Evolutionary conservation across 208 protist species (phyloP), one percentile per base, ranked within the genome.

Genomic region (Crithidia fasciculata): DNA sequence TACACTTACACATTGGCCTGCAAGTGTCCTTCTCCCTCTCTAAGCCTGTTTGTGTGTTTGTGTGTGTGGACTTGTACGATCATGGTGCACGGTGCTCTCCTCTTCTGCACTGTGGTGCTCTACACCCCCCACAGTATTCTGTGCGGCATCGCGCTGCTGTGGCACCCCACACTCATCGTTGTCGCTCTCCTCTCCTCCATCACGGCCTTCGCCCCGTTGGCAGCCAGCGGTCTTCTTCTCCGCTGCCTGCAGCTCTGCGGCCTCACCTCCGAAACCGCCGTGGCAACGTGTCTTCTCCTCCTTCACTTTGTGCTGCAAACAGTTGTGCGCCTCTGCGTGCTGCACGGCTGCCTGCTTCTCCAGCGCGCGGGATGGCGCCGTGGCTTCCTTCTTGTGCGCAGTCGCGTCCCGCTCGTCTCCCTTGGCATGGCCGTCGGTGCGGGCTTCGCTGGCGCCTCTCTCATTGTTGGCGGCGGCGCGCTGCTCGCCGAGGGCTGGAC

Each of bases 381-480:
- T 8, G 53, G 77, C 13, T 82, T 82, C 57, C 61, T 90, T 41
- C 53, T 94, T 19, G 78, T 87, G 37, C 65, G 60, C 43, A 82
- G 80, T 52, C 63, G 66, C 49, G 81, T 79, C 53, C 85, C 86
- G 16, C 74, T 90, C 55, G 78, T 80, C 7, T 60, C 75, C 2
- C 66, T 89, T 16, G 80, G 78, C 54, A 72, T 80, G 8, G 82
- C 89, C 39, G 67, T 89, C 5, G 89, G 89, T 8, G 65, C 80
- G 13, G 89, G 89, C 37, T 89, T 87, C 57, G 86, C 78, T 2
- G 45, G 70, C 18, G 69, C 80, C 2, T 81, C 85, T n/a, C 54
- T 79, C n/a, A 19, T 86, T 18, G 66, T 83, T 2, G 72, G 83
- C 49, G 76, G 75, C 8, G 86, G 85, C 2, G 71, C 67, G 0